Percentiles rank a stretch among this genome's conserved stretches.
Evolutionary conservation across 306 rosid species (phyloP).

Genomic region (Carpinus fangiana): DNA sequence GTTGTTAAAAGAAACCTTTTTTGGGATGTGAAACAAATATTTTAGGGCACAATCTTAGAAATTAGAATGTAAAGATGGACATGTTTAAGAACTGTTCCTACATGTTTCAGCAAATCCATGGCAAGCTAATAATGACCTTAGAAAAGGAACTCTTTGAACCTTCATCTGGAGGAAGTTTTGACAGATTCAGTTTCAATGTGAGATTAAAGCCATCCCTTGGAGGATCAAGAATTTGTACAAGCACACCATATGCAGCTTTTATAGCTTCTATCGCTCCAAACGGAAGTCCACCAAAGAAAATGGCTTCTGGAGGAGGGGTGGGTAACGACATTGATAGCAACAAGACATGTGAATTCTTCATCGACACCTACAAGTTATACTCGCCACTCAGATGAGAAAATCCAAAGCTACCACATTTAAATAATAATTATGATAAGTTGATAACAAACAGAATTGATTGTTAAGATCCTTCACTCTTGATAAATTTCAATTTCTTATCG

Average conservation of each 20-base stretch:
- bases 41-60: background rate
- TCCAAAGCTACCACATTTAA: conserved; percentile 16
- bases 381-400: conserved; percentile 20
- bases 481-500: too few relatives aligned
- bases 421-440: background rate
- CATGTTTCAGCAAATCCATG: conserved; percentile 26
- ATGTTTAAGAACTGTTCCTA: conserved; percentile 9
- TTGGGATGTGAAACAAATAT: background rate
- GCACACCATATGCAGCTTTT: conserved; percentile 70
- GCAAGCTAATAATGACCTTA: conserved; percentile 47
- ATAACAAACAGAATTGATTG: background rate
- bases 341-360: conserved; percentile 69
- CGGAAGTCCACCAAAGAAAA: conserved; percentile 74
- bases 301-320: conserved; percentile 81
- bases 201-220: conserved; percentile 98
- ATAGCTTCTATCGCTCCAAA: conserved; percentile 95
- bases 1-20: conserved; percentile 10
- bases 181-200: conserved; percentile 76
- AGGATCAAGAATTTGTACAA: conserved; percentile 91
- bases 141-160: conserved; percentile 63
- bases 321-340: conserved; percentile 81
- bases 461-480: background rate
- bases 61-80: background rate
- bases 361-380: conserved; percentile 61
- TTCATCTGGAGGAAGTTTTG: conserved; percentile 80